These are phyloP conservation scores for Guadua angustifolia DNA, from an alignment of 176 grass and related monocot genomes.

Conservation along the genomic window DNA sequence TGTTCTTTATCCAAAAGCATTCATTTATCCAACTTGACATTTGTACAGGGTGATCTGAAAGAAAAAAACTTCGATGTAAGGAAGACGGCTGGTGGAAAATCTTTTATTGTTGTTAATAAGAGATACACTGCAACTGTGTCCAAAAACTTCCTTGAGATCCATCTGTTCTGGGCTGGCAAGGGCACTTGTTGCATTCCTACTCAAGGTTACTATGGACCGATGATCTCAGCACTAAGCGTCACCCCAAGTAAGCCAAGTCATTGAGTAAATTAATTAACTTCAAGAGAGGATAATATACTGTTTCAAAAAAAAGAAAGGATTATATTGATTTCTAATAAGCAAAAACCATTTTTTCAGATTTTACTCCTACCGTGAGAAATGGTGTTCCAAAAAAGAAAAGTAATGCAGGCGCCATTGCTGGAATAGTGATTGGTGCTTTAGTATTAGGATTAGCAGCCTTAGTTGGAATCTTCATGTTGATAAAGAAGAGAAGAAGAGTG, in stretches of 20 bases:
- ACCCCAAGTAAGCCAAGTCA: constrained; percentile 52
- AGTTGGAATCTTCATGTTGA: constrained; percentile 45
- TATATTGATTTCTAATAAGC: background rate
- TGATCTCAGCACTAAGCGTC: constrained; percentile 70
- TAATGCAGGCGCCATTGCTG: constrained; percentile 52
- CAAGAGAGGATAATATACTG: background rate
- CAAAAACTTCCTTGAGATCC: constrained; percentile 86
- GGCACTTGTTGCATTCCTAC: constrained; percentile 80
- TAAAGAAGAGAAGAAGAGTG: constrained; percentile 45
- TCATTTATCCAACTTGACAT: constrained; percentile 26
- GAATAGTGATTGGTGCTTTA: constrained; percentile 41
- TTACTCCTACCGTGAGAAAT: constrained; percentile 69
- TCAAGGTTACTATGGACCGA: constrained; percentile 74
- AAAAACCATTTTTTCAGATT: constrained; percentile 51
- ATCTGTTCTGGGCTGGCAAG: constrained; percentile 96
- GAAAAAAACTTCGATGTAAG: constrained; percentile 83
- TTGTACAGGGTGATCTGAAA: constrained; percentile 65
- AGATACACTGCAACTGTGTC: constrained; percentile 56
- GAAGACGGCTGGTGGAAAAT: constrained; percentile 67
- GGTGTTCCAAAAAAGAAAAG: constrained; percentile 43
- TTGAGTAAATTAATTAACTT: background rate
- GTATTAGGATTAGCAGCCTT: constrained; percentile 44
- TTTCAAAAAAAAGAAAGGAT: background rate
- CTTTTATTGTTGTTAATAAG: constrained; percentile 58
- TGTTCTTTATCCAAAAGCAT: no score